Base-by-base conservation (phyloP, 2,329 filamentous ascomycete species). In the Alternaria sp. region DNA sequence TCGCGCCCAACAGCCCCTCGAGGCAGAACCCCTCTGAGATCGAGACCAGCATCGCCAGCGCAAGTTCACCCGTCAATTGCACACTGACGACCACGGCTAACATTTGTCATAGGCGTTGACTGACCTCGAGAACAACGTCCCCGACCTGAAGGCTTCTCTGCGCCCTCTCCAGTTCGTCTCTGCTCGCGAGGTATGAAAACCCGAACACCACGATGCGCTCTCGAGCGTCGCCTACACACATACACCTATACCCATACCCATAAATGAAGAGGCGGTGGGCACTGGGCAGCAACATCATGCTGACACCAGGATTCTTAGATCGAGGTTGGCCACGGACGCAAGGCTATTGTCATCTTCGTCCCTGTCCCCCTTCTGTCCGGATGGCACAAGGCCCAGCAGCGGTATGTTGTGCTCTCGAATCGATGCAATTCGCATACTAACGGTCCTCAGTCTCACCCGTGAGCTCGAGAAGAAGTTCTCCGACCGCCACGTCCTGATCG, bases 401-500 rank as follows among this genome's bases (percentile, higher is more conserved):
- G 96, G 95, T 98, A 94, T 86, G 91, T 70, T 62, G 56, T 17
- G 5, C 8, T 30, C n/a, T 7, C 11, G 21, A 52, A 26, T 10
- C 11, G 3, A 11, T 8, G 9, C 6, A 7, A 12, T 15, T n/a
- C 32, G 11, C 11, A 9, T 45, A 49, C 71, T 71, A 47, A 71
- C 54, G 44, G 19, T 6, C 49, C 71, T 13, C 69, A 98, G 95
- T 83, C 91, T 99, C 83, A 99, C 96, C 86, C 96, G 96, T 87
- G 96, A 99, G 90, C 94, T 99, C 83, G 96, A 99, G 92, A 99
- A 99, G 93, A 99, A 99, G 89, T 99, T 99, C 93, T 98, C 96
- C 74, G 96, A 99, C 90, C 96, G 96, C 86, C 96, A 99, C 86
- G 96, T 99, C 84, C 89, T 99, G 84, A 93, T 99, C 90, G 91